Percentiles rank a stretch among this genome's conserved stretches.
Conservation (phyloP, 2,329 filamentous ascomycete species). For the Tolypocladium pustulatum region DNA sequence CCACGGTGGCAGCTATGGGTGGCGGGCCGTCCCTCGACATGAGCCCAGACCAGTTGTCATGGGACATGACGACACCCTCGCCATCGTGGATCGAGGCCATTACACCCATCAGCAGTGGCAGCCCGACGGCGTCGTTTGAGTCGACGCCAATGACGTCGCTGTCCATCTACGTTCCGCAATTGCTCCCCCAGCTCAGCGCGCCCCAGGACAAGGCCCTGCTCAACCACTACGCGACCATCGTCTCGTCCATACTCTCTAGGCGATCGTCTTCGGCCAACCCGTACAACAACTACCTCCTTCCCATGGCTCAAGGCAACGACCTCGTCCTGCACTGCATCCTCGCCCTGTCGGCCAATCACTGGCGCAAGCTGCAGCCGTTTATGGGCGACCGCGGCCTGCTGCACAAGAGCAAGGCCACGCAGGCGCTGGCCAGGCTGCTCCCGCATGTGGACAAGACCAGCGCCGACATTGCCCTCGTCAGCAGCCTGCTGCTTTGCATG, state of each 20-base stretch:
- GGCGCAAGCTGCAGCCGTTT: conserved; percentile 20
- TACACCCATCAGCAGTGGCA: conserved; percentile 13
- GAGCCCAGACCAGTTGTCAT: conserved; percentile 8
- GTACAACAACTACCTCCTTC: conserved; percentile 20
- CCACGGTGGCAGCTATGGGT: conserved; percentile 2
- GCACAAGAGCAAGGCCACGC: conserved; percentile 21
- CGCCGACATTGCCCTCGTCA: conserved; percentile 24
- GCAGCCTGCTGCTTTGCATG: conserved; percentile 29
- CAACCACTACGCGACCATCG: conserved; percentile 23
- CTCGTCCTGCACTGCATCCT: conserved; percentile 22
- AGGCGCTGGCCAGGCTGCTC: conserved; percentile 18
- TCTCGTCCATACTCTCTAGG: conserved; percentile 21
- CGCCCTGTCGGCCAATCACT: conserved; percentile 22
- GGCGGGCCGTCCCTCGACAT: conserved; percentile 9
- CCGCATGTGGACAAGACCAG: conserved; percentile 21
- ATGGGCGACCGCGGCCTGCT: conserved; percentile 17
- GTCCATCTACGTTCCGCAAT: conserved; percentile 17
- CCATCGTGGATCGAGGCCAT: conserved; percentile 12
- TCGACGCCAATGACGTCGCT: conserved; percentile 9
- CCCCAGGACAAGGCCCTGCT: conserved; percentile 20
- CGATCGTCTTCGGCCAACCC: conserved; percentile 16
- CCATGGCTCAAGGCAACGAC: conserved; percentile 21
- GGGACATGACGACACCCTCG: conserved; percentile 12
- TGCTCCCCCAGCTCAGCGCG: conserved; percentile 17
- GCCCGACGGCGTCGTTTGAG: conserved; percentile 11